A percentile compares a stretch with the other conserved stretches of the same genome.
Conservation (phyloP, 305 asterid genomes). For the Solanum chacoense region DNA sequence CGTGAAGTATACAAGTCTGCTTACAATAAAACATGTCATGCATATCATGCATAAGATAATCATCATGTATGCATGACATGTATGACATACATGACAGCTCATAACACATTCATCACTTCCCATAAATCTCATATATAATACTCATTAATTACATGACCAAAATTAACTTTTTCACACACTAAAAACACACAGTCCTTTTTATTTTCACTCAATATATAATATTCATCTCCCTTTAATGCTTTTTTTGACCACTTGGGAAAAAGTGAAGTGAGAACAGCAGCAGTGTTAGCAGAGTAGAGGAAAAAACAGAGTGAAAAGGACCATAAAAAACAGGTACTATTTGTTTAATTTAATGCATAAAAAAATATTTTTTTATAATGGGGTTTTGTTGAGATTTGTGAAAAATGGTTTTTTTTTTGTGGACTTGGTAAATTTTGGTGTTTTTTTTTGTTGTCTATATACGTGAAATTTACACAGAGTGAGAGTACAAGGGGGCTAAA, state of each 20-base stretch:
- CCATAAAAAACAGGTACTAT: constrained; percentile 11
- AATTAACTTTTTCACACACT: background rate
- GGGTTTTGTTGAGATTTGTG: constrained; percentile 19
- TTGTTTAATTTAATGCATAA: background rate
- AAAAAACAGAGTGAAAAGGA: background rate
- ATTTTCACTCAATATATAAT: background rate
- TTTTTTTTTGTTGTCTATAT: background rate
- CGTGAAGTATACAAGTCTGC: background rate
- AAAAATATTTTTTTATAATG: background rate
- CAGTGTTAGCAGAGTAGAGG: background rate
- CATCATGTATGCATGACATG: background rate
- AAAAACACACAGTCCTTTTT: background rate
- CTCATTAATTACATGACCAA: background rate
- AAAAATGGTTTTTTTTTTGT: background rate
- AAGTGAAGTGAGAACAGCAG: constrained; percentile 16
- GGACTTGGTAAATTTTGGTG: background rate
- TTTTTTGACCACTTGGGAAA: constrained; percentile 40
- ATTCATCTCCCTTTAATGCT: constrained; percentile 4
- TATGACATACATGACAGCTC: constrained; percentile 31
- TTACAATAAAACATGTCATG: background rate
- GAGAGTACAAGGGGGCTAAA: background rate
- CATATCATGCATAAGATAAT: background rate
- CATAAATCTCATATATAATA: background rate
- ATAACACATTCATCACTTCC: background rate
- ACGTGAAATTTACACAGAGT: background rate